Conservation (phyloP, 1,284 basidiomycete species). For the Coniferiporia weirii region DNA sequence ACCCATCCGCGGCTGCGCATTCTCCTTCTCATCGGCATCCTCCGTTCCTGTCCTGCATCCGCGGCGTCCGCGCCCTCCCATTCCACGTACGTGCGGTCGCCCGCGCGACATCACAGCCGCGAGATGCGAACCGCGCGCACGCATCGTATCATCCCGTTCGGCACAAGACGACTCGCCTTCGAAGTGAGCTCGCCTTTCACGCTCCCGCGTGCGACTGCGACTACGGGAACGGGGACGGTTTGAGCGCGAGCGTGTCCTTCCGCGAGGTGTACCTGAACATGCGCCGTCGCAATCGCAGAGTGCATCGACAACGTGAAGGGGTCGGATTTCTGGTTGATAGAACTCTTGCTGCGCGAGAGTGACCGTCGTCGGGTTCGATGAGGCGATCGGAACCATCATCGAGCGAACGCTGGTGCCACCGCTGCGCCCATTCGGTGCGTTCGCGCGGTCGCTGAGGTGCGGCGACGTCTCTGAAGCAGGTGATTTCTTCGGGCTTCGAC, state of each 20-base stretch:
- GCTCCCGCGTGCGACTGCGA: neutral
- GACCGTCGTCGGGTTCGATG: neutral
- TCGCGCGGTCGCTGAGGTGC: neutral
- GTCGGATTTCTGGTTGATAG: neutral
- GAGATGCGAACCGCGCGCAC: neutral
- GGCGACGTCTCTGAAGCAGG: neutral
- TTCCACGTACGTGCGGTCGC: neutral
- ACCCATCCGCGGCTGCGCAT: neutral
- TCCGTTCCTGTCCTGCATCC: neutral
- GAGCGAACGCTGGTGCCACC: neutral
- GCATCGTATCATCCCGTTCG: too few relatives aligned
- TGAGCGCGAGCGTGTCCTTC: neutral
- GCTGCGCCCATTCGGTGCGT: neutral
- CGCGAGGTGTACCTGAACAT: neutral
- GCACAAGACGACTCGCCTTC: neutral
- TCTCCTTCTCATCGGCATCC: neutral
- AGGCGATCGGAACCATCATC: neutral
- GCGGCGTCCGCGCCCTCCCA: neutral
- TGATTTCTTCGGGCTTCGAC: neutral
- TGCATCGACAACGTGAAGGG: neutral
- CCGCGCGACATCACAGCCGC: neutral
- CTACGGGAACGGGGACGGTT: neutral
- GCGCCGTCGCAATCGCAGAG: neutral
- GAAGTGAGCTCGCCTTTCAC: neutral
- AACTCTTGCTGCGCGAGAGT: neutral